phyloP scores from a whole-genome alignment of 257 asterid species.

The Voacanga thouarsii region DNA sequence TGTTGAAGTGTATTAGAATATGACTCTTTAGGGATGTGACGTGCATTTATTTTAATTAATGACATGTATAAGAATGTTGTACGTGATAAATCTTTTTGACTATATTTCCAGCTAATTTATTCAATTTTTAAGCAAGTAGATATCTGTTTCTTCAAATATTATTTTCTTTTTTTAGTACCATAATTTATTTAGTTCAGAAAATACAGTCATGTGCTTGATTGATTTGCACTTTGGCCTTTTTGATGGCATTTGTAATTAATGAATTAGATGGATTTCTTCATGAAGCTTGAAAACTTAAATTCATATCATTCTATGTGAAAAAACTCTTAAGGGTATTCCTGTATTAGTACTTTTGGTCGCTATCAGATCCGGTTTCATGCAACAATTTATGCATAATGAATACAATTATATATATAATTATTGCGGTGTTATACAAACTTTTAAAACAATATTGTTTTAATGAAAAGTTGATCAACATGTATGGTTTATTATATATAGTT shows the following conservation, averaged over 20 bases:
- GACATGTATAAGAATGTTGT: background rate
- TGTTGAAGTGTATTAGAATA: background rate
- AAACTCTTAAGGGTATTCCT: too few relatives aligned
- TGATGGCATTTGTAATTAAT: background rate
- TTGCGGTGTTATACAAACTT: too few relatives aligned
- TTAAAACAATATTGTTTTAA: too few relatives aligned
- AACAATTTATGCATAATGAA: too few relatives aligned
- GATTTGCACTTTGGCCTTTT: background rate
- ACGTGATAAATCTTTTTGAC: background rate
- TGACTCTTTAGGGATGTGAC: background rate
- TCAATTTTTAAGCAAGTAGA: background rate
- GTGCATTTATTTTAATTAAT: background rate
- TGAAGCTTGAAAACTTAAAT: too few relatives aligned
- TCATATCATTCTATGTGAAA: too few relatives aligned
- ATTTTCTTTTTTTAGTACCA: background rate
- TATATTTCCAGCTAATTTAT: background rate
- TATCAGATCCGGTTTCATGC: too few relatives aligned
- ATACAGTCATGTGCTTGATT: background rate
- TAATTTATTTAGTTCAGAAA: background rate
- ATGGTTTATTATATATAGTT: too few relatives aligned
- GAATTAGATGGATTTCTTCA: background rate
- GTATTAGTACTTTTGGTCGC: background rate
- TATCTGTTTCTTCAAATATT: background rate
- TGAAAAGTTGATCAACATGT: too few relatives aligned
- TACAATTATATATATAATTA: too few relatives aligned